Base-by-base conservation (phyloP, 2,329 filamentous ascomycete genomes). In the Cordyceps farinosa region DNA sequence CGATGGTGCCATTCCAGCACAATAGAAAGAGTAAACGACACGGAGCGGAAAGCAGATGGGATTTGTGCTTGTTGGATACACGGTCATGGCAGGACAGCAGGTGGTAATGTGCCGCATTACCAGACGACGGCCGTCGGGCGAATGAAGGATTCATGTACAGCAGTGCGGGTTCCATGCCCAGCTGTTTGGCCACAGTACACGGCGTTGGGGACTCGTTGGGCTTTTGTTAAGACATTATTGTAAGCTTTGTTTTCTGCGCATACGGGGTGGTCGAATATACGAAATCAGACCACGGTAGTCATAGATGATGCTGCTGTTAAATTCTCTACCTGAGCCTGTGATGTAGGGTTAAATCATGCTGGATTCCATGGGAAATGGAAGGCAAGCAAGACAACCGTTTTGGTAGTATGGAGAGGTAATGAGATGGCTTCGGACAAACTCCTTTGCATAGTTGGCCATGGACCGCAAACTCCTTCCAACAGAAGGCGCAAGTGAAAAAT, bases 141-240 rank as follows among this genome's bases (percentile, higher is more conserved):
- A 11, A 34, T 44, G 57, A 52, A 34, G 32, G 48, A 61, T 53
- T 27, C 58, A 53, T 53, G 48, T 61, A 45, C 38, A 61, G 27
- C 48, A 61, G 58, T 17, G 32, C 30, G 36, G 50, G 48, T 45
- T 61, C 44, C n/a, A 53, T 17, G 40, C 11, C 11, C 50, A 30
- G 50, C 58, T 61, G 58, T 10, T 61, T 47, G 29, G 34, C 47
- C 38, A 53, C 48, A 47, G 58, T 61, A 44, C 44, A 61, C 58
- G 58, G 58, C 58, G 58, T 61, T 61, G 38, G 58, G 58, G 50
- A 53, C 36, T 61, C 50, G 58, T 61, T 61, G 58, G 58, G 38
- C 38, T 45, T 61, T 61, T 51, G 56, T 59, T 38, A 52, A 61
- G 58, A 53, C 48, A 61, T 61, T 61, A 61, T 61, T 61, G 58